Evolutionary conservation across 1,284 basidiomycete genomes (phyloP).

Genomic region (Tetrapyrgos nigripes): DNA sequence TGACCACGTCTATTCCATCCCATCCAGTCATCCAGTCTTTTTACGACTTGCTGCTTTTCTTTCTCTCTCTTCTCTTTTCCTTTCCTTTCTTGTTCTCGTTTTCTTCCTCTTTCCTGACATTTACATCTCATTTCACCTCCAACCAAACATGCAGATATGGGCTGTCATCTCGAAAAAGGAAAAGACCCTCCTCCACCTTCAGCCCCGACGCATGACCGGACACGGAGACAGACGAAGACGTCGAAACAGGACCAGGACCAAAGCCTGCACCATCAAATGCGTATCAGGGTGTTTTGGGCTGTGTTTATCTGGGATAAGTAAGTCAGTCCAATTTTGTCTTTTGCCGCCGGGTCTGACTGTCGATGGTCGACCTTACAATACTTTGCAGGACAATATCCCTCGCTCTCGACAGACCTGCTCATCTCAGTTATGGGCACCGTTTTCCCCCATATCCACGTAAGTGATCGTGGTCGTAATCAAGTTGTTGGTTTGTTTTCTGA

Average conservation of each 20-base stretch:
- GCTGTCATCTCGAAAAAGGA: constrained; percentile 17
- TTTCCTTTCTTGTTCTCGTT: neutral
- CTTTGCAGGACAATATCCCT: constrained; percentile 16
- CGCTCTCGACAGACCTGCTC: constrained; percentile 14
- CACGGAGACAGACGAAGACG: too few relatives aligned
- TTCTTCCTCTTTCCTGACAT: neutral
- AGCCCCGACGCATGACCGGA: too few relatives aligned
- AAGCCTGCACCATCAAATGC: constrained; percentile 15
- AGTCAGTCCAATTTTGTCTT: neutral
- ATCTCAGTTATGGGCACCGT: constrained; percentile 11
- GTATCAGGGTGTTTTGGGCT: constrained; percentile 18
- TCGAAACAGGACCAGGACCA: too few relatives aligned
- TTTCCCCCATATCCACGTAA: constrained; percentile 17
- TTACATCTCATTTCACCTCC: neutral
- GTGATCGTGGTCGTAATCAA: neutral
- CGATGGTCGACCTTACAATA: too few relatives aligned
- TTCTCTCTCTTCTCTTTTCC: neutral
- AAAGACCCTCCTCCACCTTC: neutral
- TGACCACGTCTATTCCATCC: too few relatives aligned
- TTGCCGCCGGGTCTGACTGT: too few relatives aligned
- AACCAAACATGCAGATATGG: constrained; percentile 11
- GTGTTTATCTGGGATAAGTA: constrained; percentile 21
- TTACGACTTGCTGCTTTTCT: too few relatives aligned
- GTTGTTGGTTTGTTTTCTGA: neutral
- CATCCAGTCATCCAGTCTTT: too few relatives aligned